phyloP scores from a whole-genome alignment of 169 alveolate genomes.

The Besnoitia besnoiti region DNA sequence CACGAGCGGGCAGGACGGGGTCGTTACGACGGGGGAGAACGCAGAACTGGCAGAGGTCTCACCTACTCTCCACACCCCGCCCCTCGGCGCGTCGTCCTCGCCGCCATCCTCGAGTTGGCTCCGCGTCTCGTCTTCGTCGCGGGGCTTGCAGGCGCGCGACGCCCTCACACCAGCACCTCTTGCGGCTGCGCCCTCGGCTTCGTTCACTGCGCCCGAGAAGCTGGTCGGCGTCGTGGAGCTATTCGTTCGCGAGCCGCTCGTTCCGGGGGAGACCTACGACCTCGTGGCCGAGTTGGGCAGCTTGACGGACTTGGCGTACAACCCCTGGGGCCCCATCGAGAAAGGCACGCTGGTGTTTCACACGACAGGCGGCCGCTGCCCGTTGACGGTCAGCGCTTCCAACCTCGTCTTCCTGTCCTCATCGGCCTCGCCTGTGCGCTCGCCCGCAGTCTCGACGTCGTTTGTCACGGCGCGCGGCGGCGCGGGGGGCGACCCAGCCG shows the following conservation, averaged over 20 bases:
- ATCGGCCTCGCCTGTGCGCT: background rate
- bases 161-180: no score
- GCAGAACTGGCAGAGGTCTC: background rate
- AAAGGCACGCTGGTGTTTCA: constrained; percentile 63
- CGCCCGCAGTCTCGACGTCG: background rate
- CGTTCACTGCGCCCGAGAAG: background rate
- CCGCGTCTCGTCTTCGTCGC: background rate
- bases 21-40: background rate
- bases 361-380: constrained; percentile 44
- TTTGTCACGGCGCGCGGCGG: background rate
- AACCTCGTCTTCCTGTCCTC: background rate
- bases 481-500: background rate
- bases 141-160: background rate
- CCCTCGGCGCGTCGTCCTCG: background rate
- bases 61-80: no score
- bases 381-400: background rate
- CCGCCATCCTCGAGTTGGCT: background rate
- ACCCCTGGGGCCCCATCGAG: constrained; percentile 79
- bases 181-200: background rate
- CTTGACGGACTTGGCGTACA: constrained; percentile 75
- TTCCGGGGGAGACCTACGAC: constrained; percentile 73
- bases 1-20: no score
- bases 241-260: constrained; percentile 54
- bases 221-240: constrained; percentile 58
- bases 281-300: constrained; percentile 74